These are phyloP conservation scores for Grammothele lineata DNA, from an alignment of 768 basidiomycete genomes.

Conservation along the genomic window DNA sequence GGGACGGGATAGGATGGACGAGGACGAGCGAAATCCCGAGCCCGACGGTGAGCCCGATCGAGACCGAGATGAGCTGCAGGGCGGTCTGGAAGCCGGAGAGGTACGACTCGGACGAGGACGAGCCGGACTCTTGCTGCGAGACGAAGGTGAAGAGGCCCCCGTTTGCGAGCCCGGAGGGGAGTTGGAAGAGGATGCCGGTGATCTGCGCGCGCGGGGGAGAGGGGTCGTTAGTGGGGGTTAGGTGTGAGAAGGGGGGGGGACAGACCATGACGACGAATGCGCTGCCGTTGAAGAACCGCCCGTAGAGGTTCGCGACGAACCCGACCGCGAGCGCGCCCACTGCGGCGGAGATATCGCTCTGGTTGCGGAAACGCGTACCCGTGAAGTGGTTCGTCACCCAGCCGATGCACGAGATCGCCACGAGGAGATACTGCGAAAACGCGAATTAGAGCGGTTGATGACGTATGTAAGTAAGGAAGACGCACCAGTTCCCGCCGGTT, in stretches of 20 bases:
- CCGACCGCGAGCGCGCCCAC: constrained; percentile 83
- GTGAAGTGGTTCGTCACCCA: constrained; percentile 81
- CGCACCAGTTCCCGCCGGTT: constrained; percentile 52
- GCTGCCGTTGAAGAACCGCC: constrained; percentile 65
- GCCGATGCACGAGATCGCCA: constrained; percentile 61
- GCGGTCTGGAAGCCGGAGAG: constrained; percentile 71
- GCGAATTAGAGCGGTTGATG: no score
- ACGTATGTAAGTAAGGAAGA: constrained; percentile 1
- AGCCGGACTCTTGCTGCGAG: constrained; percentile 47
- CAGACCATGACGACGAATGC: constrained; percentile 80
- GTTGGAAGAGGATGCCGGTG: constrained; percentile 80
- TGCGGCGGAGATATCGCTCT: constrained; percentile 75
- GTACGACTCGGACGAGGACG: constrained; percentile 45
- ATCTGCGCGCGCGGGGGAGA: constrained; percentile 32
- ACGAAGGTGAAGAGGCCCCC: constrained; percentile 77
- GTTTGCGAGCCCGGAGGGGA: constrained; percentile 76
- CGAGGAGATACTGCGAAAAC: constrained; percentile 46
- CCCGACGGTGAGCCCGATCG: constrained; percentile 78
- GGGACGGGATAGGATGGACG: constrained; percentile 60
- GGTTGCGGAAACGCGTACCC: constrained; percentile 52
- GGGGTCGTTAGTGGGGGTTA: not conserved
- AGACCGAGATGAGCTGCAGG: constrained; percentile 70
- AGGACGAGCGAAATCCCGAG: constrained; percentile 65
- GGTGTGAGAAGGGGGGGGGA: not conserved
- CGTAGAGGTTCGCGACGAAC: constrained; percentile 73